phyloP scores from a whole-genome alignment of 306 rosid genomes.

The Echinosophora koreensis region DNA sequence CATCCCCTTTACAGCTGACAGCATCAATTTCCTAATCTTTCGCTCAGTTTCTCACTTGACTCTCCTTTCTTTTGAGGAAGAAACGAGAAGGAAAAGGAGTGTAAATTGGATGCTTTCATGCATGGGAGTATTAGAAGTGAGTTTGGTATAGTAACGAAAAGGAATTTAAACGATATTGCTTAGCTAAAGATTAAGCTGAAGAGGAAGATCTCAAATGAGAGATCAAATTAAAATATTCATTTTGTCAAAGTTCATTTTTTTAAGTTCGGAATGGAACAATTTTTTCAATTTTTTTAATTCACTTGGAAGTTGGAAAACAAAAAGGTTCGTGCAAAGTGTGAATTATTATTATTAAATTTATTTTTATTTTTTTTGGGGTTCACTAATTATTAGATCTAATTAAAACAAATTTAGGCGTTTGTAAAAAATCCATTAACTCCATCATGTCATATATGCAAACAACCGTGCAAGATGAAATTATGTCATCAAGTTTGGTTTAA shows the following conservation, averaged over 20 bases:
- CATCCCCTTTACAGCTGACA: not conserved
- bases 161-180: not conserved
- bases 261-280: too few species aligned
- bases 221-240: not conserved
- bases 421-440: not conserved
- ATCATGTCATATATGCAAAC: not conserved
- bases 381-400: not conserved
- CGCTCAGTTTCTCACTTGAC: not conserved
- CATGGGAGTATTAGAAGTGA: not conserved
- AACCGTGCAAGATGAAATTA: not conserved
- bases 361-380: too few species aligned
- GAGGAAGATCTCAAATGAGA: not conserved
- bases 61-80: conserved; percentile 37
- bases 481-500: not conserved
- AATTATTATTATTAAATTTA: too few species aligned
- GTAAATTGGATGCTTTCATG: too few species aligned
- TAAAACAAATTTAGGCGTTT: not conserved
- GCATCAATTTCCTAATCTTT: not conserved
- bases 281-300: too few species aligned
- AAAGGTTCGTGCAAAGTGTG: too few species aligned
- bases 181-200: not conserved
- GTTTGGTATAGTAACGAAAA: conserved; percentile 2
- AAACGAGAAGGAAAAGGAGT: not conserved
- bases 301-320: too few species aligned
- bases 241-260: too few species aligned